Evolutionary conservation across 257 asterid species (phyloP), one percentile per base, ranked within the genome.

Genomic region (Craterostigma plantagineum): DNA sequence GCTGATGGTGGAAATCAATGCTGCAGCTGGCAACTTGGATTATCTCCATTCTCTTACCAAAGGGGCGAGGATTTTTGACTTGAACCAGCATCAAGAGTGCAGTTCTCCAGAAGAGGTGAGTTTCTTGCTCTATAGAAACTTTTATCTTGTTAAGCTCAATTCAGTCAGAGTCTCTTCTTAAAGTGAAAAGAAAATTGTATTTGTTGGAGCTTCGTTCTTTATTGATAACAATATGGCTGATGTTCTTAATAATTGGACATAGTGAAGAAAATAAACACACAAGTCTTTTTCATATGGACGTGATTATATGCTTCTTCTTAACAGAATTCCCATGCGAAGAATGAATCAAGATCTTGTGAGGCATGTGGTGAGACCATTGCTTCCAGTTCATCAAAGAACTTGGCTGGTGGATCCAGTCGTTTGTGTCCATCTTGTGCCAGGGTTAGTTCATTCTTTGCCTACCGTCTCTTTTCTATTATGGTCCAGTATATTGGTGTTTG

Each of bases 1-100:
- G 95, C 57, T 90, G 77, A 75, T 77, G 92, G 74, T 79, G 34
- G 95, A 83, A 75, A 72, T 90, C 48, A 74, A 73, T 53, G 91
- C 91, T 18, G 95, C 91, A 38, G 91, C 95, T 59, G 94, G 95
- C 48, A 80, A 77, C 67, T 50, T 71, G 41, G 80, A 75, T 53
- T 68, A 77, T 63, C 66, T 79, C 27, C 74, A 59, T 49, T 77
- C 99, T 50, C 63, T 80, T 43, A 59, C 79, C 7, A 69, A 78
- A 69, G 75, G 94, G 62, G 70, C 53, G 42, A 90, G 75, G 65
- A 71, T 59, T 59, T 63, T 84, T 46, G 77, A 69, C 54, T 62
- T 70, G 34, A 72, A 69, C 60, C 81, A 56, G 62, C 77, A 62
- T 58, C 77, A 49, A 38, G 68, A 68, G 47, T 59, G 76, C 66